Evolutionary conservation across 768 basidiomycete species (phyloP).

Genomic region (Hirschioporus abietinus): DNA sequence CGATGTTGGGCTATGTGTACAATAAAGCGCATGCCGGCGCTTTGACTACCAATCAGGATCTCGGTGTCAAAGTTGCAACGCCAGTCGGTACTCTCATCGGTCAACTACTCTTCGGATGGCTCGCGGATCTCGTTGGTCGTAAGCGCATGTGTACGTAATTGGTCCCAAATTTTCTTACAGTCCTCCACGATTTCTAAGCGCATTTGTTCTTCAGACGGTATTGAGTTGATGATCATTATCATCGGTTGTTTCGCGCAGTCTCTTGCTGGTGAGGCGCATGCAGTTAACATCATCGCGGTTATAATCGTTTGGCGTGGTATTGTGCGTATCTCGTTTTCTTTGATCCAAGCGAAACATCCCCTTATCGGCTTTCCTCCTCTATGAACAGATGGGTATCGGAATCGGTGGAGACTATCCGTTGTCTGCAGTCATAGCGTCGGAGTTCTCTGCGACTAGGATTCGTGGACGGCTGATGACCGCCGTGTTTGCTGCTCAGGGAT

Average conservation of each 20-base stretch:
- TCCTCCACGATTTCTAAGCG: background rate
- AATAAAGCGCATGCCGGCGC: constrained; percentile 29
- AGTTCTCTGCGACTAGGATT: constrained; percentile 73
- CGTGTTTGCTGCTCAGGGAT: constrained; percentile 83
- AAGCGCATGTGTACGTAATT: constrained; percentile 70
- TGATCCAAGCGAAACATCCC: background rate
- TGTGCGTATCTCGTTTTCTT: constrained; percentile 33
- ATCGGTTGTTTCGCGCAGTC: constrained; percentile 76
- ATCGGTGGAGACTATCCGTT: constrained; percentile 90
- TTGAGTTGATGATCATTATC: constrained; percentile 80
- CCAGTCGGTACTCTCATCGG: constrained; percentile 73
- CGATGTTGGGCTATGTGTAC: constrained; percentile 84
- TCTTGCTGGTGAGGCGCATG: constrained; percentile 59
- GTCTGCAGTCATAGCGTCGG: constrained; percentile 81
- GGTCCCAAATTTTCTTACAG: background rate
- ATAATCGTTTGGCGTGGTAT: constrained; percentile 84
- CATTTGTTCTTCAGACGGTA: constrained; percentile 41
- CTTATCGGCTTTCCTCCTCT: background rate
- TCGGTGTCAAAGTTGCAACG: constrained; percentile 73
- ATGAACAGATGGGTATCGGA: constrained; percentile 63
- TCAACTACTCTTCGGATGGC: constrained; percentile 75
- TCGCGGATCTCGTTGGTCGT: constrained; percentile 72
- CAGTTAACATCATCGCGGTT: constrained; percentile 67
- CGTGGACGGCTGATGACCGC: constrained; percentile 88
- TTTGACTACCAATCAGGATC: constrained; percentile 57